phyloP scores from a whole-genome alignment of 2,329 filamentous ascomycete species.

The Coniochaeta sp. region DNA sequence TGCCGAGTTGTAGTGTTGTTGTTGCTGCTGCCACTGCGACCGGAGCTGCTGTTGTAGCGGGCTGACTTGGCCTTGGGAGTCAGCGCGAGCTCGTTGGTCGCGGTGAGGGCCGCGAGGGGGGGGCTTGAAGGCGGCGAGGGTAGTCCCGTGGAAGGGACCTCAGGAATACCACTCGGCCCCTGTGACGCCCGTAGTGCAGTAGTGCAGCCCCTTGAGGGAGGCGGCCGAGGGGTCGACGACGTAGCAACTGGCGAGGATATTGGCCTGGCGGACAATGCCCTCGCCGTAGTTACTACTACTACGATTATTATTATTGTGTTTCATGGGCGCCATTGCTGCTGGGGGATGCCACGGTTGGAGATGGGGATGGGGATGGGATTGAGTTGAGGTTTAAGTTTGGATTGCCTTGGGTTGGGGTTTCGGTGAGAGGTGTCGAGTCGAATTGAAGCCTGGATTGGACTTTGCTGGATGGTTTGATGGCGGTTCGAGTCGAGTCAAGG shows the following conservation, averaged over 20 bases:
- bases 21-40: not conserved
- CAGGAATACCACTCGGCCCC: constrained; percentile 92
- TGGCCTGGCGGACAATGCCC: constrained; percentile 55
- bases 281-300: constrained; percentile 75
- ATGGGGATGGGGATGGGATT: not conserved
- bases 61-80: constrained; percentile 44
- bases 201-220: constrained; percentile 73
- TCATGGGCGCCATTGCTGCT: constrained; percentile 58
- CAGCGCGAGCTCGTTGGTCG: constrained; percentile 59
- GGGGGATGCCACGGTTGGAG: constrained; percentile 22
- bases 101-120: constrained; percentile 71
- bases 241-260: constrained; percentile 89
- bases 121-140: constrained; percentile 82
- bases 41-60: constrained; percentile 13
- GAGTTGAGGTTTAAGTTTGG: not conserved
- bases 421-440: no score
- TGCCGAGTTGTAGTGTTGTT: not conserved
- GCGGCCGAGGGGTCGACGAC: constrained; percentile 62
- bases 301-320: constrained; percentile 58
- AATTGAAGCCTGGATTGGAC: no score
- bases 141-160: constrained; percentile 78
- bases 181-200: constrained; percentile 79
- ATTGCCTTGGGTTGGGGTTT: not conserved
- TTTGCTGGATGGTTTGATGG: not conserved
- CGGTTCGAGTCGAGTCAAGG: not conserved